Conservation (phyloP, 306 rosid genomes). For the Medicago arabica region DNA sequence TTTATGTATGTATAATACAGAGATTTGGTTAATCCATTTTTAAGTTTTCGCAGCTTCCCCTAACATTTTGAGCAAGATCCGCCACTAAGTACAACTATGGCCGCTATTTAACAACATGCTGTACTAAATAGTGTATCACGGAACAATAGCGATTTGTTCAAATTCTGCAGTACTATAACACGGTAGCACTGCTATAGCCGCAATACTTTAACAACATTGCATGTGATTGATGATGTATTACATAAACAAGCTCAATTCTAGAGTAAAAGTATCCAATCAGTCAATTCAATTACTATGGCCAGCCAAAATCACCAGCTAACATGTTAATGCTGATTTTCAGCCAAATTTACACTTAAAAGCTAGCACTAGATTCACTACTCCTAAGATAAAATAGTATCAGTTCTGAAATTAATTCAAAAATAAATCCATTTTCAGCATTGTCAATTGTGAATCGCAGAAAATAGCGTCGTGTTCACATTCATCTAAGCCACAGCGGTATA, state of each 20-base stretch:
- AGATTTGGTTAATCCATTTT: too few relatives aligned
- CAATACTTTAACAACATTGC: too few relatives aligned
- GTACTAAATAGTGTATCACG: too few relatives aligned
- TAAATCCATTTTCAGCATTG: background rate
- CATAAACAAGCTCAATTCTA: slow-evolving; percentile 8
- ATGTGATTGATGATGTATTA: background rate
- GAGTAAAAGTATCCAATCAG: slow-evolving; percentile 27
- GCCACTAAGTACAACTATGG: too few relatives aligned
- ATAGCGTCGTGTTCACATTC: background rate
- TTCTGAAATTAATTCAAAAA: slow-evolving; percentile 11
- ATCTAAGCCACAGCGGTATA: background rate
- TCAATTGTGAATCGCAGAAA: background rate
- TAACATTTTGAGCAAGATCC: too few relatives aligned
- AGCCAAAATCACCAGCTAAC: slow-evolving; percentile 10
- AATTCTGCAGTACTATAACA: too few relatives aligned
- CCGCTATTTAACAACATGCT: too few relatives aligned
- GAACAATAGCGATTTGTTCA: too few relatives aligned
- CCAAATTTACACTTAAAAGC: background rate
- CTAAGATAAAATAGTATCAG: background rate
- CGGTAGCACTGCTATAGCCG: too few relatives aligned
- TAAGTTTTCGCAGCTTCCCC: too few relatives aligned
- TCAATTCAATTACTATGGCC: slow-evolving; percentile 4
- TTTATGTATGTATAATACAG: too few relatives aligned
- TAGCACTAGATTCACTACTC: background rate
- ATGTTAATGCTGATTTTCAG: slow-evolving; percentile 1